A percentile compares a stretch with the other conserved stretches of the same genome.
Evolutionary conservation across 768 basidiomycete genomes (phyloP).

Genomic region (Cystofilobasidium capitatum): DNA sequence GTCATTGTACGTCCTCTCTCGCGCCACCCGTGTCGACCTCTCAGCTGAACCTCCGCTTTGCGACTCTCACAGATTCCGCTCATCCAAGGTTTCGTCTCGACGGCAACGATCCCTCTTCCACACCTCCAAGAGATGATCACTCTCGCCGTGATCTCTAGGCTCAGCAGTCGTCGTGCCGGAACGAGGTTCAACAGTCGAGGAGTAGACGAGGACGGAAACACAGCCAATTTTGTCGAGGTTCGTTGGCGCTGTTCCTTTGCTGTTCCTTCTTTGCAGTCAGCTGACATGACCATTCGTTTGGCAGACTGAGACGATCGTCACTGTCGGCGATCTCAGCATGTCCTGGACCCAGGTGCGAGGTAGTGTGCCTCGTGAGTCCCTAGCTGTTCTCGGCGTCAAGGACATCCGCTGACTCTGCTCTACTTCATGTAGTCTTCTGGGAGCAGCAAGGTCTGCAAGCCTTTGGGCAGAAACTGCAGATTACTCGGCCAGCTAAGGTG

Average conservation of each 20-base stretch:
- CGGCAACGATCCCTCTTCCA: constrained; percentile 67
- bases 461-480: constrained; percentile 86
- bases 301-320: constrained; percentile 83
- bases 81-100: constrained; percentile 86
- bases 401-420: not conserved
- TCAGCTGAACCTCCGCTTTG: constrained; percentile 6
- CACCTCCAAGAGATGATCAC: constrained; percentile 64
- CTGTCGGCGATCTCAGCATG: constrained; percentile 74
- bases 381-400: not conserved
- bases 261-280: not conserved
- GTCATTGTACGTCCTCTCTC: constrained; percentile 56
- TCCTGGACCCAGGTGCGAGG: constrained; percentile 92
- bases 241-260: constrained; percentile 30
- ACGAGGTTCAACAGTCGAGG: constrained; percentile 95
- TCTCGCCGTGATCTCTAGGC: constrained; percentile 68
- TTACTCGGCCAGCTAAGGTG: constrained; percentile 66
- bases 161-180: constrained; percentile 91
- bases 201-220: constrained; percentile 64
- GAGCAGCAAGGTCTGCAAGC: constrained; percentile 94
- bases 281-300: not conserved
- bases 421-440: constrained; percentile 69
- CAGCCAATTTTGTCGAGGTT: constrained; percentile 94
- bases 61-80: constrained; percentile 57
- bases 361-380: constrained; percentile 75
- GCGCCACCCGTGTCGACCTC: not conserved